Evolutionary conservation across 2,329 filamentous ascomycete species (phyloP), one percentile per base, ranked within the genome.

Genomic region (Teratosphaeriaceae sp.): DNA sequence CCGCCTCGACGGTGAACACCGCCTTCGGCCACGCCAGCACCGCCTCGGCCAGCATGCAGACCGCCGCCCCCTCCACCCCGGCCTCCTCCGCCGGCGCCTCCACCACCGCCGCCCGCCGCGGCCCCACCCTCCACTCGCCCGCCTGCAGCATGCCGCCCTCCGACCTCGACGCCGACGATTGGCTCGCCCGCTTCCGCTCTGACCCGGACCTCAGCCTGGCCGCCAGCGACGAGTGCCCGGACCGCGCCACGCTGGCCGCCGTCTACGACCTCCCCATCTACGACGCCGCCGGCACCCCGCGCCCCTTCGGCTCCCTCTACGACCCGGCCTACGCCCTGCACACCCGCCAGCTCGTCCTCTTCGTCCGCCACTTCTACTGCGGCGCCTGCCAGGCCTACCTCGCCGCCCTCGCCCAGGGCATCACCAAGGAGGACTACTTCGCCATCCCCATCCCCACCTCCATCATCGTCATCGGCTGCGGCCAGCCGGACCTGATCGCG

Each of bases 241-340:
- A 63, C 38, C 54, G 57, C 31, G 56, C 51, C 8, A 58, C 56
- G 16, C 52, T 65, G 8, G 57, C 55, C 23, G 54, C 53, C 8
- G 58, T 59, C 6, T 53, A 59, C 27, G 55, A 63, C 20, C 54
- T 65, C n/a, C 60, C 57, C 24, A 51, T 88, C 12, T 71, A 84
- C 33, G 82, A 85, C 61, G 68, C 69, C 27, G 62, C 80, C 44
- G 79, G 80, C 43, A 78, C 76, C 43, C 64, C 73, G 12, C 73
- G 73, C 33, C 67, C 74, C 0, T 87, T 87, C 63, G 75, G 75
- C 62, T 79, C 74, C 52, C 65, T 85, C 21, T 82, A 81, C 59
- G 72, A 69, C 24, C 76, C 77, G 3, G 68, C 62, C 36, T 54
- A 50, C 15, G 55, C 58, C 1, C 56, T 60, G 13, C 62, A 65